Evolutionary conservation across 192 early-diverging fungal genomes (phyloP).

Genomic region (Coemansia reversa): DNA sequence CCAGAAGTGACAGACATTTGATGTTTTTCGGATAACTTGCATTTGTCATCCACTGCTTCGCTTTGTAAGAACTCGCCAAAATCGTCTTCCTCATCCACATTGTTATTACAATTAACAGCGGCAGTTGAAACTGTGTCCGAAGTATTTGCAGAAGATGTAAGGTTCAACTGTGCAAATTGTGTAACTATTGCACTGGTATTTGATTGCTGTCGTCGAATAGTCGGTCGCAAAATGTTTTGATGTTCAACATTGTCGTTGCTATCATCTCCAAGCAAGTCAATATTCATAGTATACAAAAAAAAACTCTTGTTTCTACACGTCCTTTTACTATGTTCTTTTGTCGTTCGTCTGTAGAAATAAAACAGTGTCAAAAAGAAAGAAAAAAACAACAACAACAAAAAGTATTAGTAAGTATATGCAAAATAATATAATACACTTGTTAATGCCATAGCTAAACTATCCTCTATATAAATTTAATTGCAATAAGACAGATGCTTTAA

Average conservation of each 20-base stretch:
- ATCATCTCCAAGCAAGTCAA: conserved; percentile 24
- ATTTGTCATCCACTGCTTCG: background rate
- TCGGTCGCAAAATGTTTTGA: conserved; percentile 13
- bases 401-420: background rate
- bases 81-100: conserved; percentile 13
- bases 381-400: background rate
- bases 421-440: background rate
- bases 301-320: background rate
- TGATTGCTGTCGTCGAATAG: conserved; percentile 19
- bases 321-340: no score
- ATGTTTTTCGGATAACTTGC: background rate
- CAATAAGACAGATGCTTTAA: background rate
- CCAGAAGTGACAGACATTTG: background rate
- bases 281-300: background rate
- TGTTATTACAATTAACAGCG: background rate
- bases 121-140: background rate
- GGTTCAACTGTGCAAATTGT: background rate
- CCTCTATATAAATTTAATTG: background rate
- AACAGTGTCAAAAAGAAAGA: background rate
- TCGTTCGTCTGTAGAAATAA: background rate
- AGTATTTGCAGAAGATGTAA: background rate
- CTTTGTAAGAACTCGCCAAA: conserved; percentile 42
- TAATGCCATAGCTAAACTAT: background rate
- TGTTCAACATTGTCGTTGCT: conserved; percentile 9
- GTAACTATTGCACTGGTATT: background rate